phyloP scores from a whole-genome alignment of 2,329 filamentous ascomycete genomes.

The Harringtonia lauricola region DNA sequence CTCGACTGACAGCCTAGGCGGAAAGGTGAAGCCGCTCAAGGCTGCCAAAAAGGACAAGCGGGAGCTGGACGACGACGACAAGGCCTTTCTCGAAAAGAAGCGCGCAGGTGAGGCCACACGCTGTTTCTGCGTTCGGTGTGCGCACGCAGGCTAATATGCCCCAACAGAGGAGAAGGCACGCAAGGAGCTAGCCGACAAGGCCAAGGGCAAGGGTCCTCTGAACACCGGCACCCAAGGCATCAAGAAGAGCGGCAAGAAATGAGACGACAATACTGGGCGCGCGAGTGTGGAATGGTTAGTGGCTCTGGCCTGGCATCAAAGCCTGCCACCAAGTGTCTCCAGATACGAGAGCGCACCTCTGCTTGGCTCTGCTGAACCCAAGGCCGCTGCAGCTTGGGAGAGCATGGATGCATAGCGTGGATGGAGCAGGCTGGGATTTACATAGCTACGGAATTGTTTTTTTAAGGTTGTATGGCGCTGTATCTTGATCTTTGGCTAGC shows the following conservation, averaged over 20 bases:
- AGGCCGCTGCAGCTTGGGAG: too few species aligned
- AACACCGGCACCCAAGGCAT: slow-evolving; percentile 80
- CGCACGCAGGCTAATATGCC: neutral
- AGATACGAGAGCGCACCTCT: too few species aligned
- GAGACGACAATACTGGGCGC: neutral
- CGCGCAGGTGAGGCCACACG: slow-evolving; percentile 50
- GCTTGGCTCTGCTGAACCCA: too few species aligned
- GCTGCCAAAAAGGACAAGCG: slow-evolving; percentile 73
- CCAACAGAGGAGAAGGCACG: slow-evolving; percentile 68
- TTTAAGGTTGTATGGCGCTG: too few species aligned
- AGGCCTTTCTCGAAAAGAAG: slow-evolving; percentile 75
- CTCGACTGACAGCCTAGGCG: slow-evolving; percentile 39
- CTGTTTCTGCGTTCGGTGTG: neutral
- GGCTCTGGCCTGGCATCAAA: too few species aligned
- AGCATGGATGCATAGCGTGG: too few species aligned
- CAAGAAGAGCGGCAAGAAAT: slow-evolving; percentile 97
- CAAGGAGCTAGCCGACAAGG: slow-evolving; percentile 73
- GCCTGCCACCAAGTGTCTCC: too few species aligned
- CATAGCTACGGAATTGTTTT: too few species aligned
- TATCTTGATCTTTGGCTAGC: too few species aligned
- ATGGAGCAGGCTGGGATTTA: too few species aligned
- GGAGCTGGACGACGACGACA: slow-evolving; percentile 79
- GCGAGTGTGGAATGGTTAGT: too few species aligned
- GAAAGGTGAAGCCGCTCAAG: slow-evolving; percentile 81
- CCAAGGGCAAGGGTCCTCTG: slow-evolving; percentile 78